Evolutionary conservation across 768 basidiomycete genomes (phyloP), one percentile per base, ranked within the genome.

Genomic region (Fibroporia radiculosa): DNA sequence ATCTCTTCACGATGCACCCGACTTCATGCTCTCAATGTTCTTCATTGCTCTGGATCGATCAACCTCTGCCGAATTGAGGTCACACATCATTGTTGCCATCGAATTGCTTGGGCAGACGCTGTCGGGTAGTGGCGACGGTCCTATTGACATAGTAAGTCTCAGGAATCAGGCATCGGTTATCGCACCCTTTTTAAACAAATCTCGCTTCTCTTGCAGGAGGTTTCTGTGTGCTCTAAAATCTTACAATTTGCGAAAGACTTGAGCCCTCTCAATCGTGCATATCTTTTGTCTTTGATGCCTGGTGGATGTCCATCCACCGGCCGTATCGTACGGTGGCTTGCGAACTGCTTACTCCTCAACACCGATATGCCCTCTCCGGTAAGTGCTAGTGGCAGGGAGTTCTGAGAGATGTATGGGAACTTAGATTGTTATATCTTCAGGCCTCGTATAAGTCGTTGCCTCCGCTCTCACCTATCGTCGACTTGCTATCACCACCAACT

Each of bases 261-360:
- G 38, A 59, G 66, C 8, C 68, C 77, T 8, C 50, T 66, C 39
- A 78, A 80, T 51, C 76, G 79, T 56, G 66, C 70, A 2, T 64
- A 65, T 36, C 51, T 81, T 5, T 40, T 83, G 14, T 69, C 71
- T 3, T 62, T 79, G 40, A 64, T 88, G 18, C 68, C 70, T 6
- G 65, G 65, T 40, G 77, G 77, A 11, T 70, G 74, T 23, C 67
- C 68, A 10, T 69, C 68, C 18, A 67, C 74, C 28, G 66, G 66
- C 39, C 73, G 75, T 12, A 74, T 88, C 36, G 77, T 79, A 14
- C 72, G 75, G 39, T 73, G 70, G 59, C 59, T 84, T 24, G 80
- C 83, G 1, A 68, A 78, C 47, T 60, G 66, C 3, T 56, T 79
- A 27, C 61, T 84, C 20, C 32, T 50, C 22, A 47, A 33, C 3